These are phyloP conservation scores for Aspergillus cristatus DNA, from an alignment of 495 filamentous ascomycete genomes.

Conservation along the genomic window DNA sequence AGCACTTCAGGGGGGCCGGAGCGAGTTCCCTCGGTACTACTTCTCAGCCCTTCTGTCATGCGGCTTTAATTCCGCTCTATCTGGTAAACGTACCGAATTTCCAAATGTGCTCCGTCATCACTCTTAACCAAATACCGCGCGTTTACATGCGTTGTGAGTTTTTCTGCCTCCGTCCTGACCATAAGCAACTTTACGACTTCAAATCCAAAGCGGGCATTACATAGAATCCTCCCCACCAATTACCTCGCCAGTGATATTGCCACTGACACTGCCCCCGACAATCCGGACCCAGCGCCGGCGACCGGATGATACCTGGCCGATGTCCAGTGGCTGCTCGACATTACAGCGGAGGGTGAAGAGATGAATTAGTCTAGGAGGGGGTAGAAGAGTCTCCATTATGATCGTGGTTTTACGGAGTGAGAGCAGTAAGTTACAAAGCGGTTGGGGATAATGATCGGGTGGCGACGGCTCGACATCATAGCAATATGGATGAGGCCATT, in stretches of 20 bases:
- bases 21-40: constrained; percentile 20
- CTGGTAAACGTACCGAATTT: constrained; percentile 14
- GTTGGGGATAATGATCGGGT: too few relatives aligned
- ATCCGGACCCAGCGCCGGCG: constrained; percentile 24
- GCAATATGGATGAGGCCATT: too few relatives aligned
- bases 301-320: constrained; percentile 21
- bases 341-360: constrained; percentile 23
- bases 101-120: constrained; percentile 20
- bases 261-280: constrained; percentile 13
- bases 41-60: too few relatives aligned
- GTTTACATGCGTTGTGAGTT: constrained; percentile 22
- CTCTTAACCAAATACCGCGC: constrained; percentile 23
- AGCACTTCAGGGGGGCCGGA: constrained; percentile 21
- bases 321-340: constrained; percentile 21
- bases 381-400: constrained; percentile 15
- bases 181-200: too few relatives aligned
- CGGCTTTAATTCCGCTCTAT: not conserved
- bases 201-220: too few relatives aligned
- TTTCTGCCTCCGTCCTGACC: constrained; percentile 18
- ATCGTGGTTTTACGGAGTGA: not conserved
- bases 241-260: constrained; percentile 19
- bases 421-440: not conserved
- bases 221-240: constrained; percentile 25
- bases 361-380: constrained; percentile 17
- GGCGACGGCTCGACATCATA: too few relatives aligned